Conservation (phyloP, 1,284 basidiomycete species). For the Polyporus tsugae region DNA sequence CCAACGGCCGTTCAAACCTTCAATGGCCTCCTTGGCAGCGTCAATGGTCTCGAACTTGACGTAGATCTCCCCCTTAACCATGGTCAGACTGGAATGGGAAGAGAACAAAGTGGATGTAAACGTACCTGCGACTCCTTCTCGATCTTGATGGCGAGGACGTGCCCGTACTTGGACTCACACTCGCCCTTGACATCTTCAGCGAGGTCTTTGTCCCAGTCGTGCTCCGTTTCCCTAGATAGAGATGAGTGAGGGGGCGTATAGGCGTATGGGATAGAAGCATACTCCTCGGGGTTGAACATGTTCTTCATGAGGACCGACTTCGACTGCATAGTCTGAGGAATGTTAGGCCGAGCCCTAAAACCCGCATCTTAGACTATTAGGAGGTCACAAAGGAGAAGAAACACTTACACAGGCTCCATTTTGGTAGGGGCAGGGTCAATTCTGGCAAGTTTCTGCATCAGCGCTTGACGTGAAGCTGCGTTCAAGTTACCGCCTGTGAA, state of each 20-base stretch:
- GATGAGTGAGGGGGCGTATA: neutral
- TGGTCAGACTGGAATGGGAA: slow-evolving; percentile 11
- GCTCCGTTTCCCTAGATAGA: slow-evolving; percentile 84
- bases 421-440: slow-evolving; percentile 71
- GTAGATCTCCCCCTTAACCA: slow-evolving; percentile 93
- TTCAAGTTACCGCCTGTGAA: slow-evolving; percentile 87
- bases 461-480: slow-evolving; percentile 93
- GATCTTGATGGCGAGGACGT: slow-evolving; percentile 88
- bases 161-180: slow-evolving; percentile 91
- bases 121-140: slow-evolving; percentile 92
- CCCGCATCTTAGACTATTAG: neutral
- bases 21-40: slow-evolving; percentile 83
- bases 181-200: slow-evolving; percentile 96
- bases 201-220: slow-evolving; percentile 96
- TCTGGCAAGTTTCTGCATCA: slow-evolving; percentile 99
- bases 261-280: slow-evolving; percentile 39
- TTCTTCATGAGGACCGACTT: slow-evolving; percentile 89
- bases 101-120: neutral
- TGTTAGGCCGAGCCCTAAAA: slow-evolving; percentile 67
- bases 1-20: slow-evolving; percentile 94
- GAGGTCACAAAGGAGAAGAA: neutral
- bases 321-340: slow-evolving; percentile 83
- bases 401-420: slow-evolving; percentile 66
- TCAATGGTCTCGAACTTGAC: slow-evolving; percentile 89
- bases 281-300: slow-evolving; percentile 98